Evolutionary conservation across 306 rosid species (phyloP).

Genomic region (Comarum palustre): DNA sequence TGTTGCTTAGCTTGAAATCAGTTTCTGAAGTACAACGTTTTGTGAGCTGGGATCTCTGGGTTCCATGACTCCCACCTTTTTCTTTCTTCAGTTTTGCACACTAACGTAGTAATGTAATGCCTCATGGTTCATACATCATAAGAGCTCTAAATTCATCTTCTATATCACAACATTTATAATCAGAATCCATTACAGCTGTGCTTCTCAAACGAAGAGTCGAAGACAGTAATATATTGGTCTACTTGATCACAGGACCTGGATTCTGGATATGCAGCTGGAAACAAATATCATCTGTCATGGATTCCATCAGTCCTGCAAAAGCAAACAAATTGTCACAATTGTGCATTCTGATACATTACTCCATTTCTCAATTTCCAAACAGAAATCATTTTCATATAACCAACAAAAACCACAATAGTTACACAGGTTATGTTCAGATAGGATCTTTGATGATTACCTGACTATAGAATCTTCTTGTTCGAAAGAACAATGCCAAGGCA

Average conservation of each 20-base stretch:
- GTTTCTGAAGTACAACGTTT: too few relatives aligned
- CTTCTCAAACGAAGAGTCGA: background rate
- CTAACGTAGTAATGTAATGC: too few relatives aligned
- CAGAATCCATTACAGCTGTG: background rate
- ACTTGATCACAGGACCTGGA: background rate
- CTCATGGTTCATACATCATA: too few relatives aligned
- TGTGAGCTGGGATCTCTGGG: too few relatives aligned
- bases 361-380: background rate
- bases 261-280: background rate
- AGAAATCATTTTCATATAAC: background rate
- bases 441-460: conserved; percentile 34
- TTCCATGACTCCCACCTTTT: too few relatives aligned
- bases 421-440: background rate
- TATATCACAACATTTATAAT: too few relatives aligned
- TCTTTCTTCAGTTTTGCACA: too few relatives aligned
- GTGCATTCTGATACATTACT: background rate
- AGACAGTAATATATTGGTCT: background rate
- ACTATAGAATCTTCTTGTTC: conserved; percentile 48
- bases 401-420: background rate
- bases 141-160: too few relatives aligned
- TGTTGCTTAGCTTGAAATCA: too few relatives aligned
- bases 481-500: conserved; percentile 49
- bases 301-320: background rate
- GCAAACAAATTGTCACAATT: background rate
- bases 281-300: background rate